Conservation (phyloP, 352 stramenopile genomes). For the Pythium utonaiense region DNA sequence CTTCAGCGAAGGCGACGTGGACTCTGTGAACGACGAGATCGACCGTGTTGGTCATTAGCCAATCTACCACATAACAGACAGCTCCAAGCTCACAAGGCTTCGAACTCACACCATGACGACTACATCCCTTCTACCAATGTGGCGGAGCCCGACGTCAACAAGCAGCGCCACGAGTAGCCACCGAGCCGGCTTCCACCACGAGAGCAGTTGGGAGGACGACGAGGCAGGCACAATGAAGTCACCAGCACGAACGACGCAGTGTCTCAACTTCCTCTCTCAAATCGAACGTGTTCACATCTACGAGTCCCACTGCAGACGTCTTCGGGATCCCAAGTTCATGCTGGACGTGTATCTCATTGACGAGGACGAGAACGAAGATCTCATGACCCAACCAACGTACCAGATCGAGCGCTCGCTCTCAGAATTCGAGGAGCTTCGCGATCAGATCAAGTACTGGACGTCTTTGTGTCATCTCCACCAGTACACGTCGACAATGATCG, state of each 20-base stretch:
- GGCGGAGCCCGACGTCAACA: slow-evolving; percentile 15
- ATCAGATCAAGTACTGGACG: slow-evolving; percentile 6
- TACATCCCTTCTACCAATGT: slow-evolving; percentile 19
- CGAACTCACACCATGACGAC: neutral
- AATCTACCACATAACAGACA: neutral
- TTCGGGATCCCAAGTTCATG: slow-evolving; percentile 11
- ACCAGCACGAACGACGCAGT: slow-evolving; percentile 13
- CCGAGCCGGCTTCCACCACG: neutral
- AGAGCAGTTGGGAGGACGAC: slow-evolving; percentile 15
- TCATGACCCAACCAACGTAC: slow-evolving; percentile 13
- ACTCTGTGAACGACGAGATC: neutral
- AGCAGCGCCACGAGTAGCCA: slow-evolving; percentile 6
- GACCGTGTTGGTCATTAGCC: slow-evolving; percentile 1
- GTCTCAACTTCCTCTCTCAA: slow-evolving; percentile 23
- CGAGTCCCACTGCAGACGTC: slow-evolving; percentile 2
- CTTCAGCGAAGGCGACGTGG: too few species aligned
- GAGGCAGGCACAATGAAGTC: slow-evolving; percentile 1
- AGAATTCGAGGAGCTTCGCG: slow-evolving; percentile 17
- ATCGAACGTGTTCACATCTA: slow-evolving; percentile 14
- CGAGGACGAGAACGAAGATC: neutral
- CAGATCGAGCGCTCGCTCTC: slow-evolving; percentile 20
- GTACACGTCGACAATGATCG: neutral
- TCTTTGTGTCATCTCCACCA: neutral
- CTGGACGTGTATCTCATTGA: slow-evolving; percentile 20
- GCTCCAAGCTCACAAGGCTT: neutral